A percentile compares a stretch with the other conserved stretches of the same genome.
Evolutionary conservation across 805 yeast genomes (phyloP).

Genomic region (Kodamaea hsintzibuensis): DNA sequence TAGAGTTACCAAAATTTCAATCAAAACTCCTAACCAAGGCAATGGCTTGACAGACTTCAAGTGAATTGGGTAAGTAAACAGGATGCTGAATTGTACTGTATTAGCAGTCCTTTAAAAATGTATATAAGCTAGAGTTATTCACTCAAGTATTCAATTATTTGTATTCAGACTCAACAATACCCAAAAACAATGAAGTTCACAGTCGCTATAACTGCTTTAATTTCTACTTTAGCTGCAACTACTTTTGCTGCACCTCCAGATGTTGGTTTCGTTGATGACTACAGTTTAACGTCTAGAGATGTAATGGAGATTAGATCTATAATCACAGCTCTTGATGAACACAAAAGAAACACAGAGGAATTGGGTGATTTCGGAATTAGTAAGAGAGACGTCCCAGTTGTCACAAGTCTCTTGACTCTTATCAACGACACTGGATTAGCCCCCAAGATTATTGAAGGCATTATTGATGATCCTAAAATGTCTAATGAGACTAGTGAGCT

Average conservation of each 20-base stretch:
- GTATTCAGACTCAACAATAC: neutral
- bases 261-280: slow-evolving; percentile 8
- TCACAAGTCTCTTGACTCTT: slow-evolving; percentile 40
- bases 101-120: neutral
- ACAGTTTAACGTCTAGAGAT: slow-evolving; percentile 21
- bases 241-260: slow-evolving; percentile 27
- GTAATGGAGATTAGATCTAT: slow-evolving; percentile 24
- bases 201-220: slow-evolving; percentile 11
- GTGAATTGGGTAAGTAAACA: neutral
- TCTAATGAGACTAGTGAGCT: slow-evolving; percentile 29
- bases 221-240: slow-evolving; percentile 9
- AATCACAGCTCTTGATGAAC: slow-evolving; percentile 28
- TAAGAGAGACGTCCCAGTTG: slow-evolving; percentile 41
- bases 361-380: slow-evolving; percentile 23
- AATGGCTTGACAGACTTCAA: neutral
- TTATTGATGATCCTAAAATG: slow-evolving; percentile 34
- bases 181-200: slow-evolving; percentile 15
- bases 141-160: neutral
- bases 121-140: neutral
- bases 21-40: neutral
- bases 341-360: slow-evolving; percentile 28
- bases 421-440: slow-evolving; percentile 39
- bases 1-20: neutral
- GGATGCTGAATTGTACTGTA: neutral
- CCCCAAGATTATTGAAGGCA: slow-evolving; percentile 33